Base-by-base conservation (phyloP, 179 eudicot species). In the Gypsophila paniculata region DNA sequence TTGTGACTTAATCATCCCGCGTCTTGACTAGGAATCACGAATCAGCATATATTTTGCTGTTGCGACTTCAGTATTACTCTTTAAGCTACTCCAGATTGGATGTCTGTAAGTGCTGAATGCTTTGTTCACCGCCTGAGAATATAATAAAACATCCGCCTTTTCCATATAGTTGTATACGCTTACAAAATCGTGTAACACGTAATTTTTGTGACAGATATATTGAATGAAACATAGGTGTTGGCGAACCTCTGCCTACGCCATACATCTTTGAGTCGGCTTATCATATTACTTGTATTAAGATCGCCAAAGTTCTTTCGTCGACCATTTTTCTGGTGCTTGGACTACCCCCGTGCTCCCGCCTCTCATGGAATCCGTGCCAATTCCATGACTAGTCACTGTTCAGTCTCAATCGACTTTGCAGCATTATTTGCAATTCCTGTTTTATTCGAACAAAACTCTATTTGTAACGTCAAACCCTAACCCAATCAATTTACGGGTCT, bases 91-190 rank as follows among this genome's bases (percentile, higher is more conserved):
- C 23, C 12, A 8, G 15, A 15, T 6, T 2, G 53, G 8, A 14
- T 11, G 23, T 6, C 22, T 15, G 57, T 65, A 46, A 36, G 44
- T 39, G 44, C 65, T 57, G 21, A 21, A 23, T 22, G 46, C 59
- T 8, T 46, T 39, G 39, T 59, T 36, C 58, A 64, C 13, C 10
- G 32, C 19, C 60, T 44, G 25, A 48, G 67, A 60, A 21, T 11
- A 46, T 71, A 2, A 59, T 65, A 58, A 15, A 59, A 58, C 68
- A 7, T 72, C 65, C 57, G 49, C 58, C 21, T 61, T 76, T 60
- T 85, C 81, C 90, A 86, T 89, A 87, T 78, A 78, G 72, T 68
- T 77, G 4, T 90, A 54, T 86, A 78, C 74, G 89, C 89, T 1
- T 88, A 90, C 80, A 80, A 87, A 46, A 80, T 86, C 70, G 88